These are phyloP conservation scores for Rutstroemia sp. DNA, from an alignment of 2,329 filamentous ascomycete species.

Conservation along the genomic window DNA sequence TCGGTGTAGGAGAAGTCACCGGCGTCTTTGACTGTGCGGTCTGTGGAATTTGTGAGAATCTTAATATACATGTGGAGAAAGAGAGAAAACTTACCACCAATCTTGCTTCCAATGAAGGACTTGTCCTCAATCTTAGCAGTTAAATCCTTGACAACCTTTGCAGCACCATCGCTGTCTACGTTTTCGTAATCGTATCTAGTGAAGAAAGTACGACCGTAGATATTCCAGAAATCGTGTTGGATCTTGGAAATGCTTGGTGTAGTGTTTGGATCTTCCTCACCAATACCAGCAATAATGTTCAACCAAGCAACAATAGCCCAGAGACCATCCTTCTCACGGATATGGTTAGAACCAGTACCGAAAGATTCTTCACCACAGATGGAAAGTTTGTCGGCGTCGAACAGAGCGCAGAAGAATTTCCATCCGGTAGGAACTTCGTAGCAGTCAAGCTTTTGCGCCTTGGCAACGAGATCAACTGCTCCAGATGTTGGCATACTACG, in stretches of 20 bases:
- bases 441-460: constrained; percentile 82
- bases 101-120: constrained; percentile 72
- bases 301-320: constrained; percentile 98
- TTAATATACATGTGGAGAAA: background rate
- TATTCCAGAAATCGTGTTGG: constrained; percentile 94
- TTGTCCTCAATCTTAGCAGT: constrained; percentile 67
- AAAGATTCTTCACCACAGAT: constrained; percentile 99
- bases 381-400: constrained; percentile 90
- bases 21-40: constrained; percentile 76
- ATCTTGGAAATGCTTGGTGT: constrained; percentile 93
- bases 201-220: constrained; percentile 97
- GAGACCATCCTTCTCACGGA: constrained; percentile 96
- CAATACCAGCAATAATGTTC: constrained; percentile 95
- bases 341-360: constrained; percentile 96
- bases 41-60: constrained; percentile 28
- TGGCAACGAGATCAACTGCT: constrained; percentile 90
- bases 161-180: constrained; percentile 83
- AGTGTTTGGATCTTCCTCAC: constrained; percentile 69
- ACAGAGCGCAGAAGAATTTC: constrained; percentile 98
- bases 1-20: constrained; percentile 98
- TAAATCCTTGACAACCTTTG: constrained; percentile 80
- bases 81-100: constrained; percentile 49
- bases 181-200: constrained; percentile 98
- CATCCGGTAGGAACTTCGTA: constrained; percentile 98
- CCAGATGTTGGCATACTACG: constrained; percentile 97